Base-by-base conservation (phyloP, 345 rosid genomes). In the Abelmoschus esculentus region DNA sequence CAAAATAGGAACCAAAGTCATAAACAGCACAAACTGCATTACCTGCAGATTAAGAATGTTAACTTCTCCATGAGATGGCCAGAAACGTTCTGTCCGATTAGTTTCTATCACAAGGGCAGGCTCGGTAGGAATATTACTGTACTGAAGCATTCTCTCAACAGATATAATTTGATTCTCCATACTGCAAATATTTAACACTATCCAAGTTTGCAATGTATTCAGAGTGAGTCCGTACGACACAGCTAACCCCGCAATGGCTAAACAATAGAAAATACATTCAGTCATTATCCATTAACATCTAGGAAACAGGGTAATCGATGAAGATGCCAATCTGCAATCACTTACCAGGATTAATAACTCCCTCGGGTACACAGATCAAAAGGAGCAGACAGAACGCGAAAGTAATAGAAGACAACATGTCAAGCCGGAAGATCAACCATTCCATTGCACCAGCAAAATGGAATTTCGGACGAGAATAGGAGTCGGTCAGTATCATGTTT, bases 291-390 rank as follows among this genome's bases (percentile, higher is more conserved):
- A 4, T 14, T 4, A 50, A 50, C 19, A 50, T 50, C 17, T 6
- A 50, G 54, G 13, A 42, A 11, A 42, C 11, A 42, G 9, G 47
- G 47, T 42, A 42, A 42, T 42, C 47, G 3, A 42, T 11, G 13
- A 10, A 42, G 47, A 34, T 11, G 12, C 2, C 47, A 66, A n/a
- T 67, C 62, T 8, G 40, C 49, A 68, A 50, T 31, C 50, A 42
- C 67, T 71, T 54, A 87, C 97, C 86, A 62, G 97, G 92, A 81
- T 90, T 78, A 53, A 93, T 86, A 54, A 79, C 64, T 58, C 87
- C 92, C 19, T 77, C 68, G 0, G 93, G 97, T 57, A 89, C 72
- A 65, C 89, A 78, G 74, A 93, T 79, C 70, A 90, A 72, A 77
- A 90, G 80, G 67, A 79, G 61, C 66, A 93, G 75, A 70, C 83